Evolutionary conservation across 2,329 filamentous ascomycete genomes (phyloP).

Genomic region (Fusarium verrucosum): DNA sequence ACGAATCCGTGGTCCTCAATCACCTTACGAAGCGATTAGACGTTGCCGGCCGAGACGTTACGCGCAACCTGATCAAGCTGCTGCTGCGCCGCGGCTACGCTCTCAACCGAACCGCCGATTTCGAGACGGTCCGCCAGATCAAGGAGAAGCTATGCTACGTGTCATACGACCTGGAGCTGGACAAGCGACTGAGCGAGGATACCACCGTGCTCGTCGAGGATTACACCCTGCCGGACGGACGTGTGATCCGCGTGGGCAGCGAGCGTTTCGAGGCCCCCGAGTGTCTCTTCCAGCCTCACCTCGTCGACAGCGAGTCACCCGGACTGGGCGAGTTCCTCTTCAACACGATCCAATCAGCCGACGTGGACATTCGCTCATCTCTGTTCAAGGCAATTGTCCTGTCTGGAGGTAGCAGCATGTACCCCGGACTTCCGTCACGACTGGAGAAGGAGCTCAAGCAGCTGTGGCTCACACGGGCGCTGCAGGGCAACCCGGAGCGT

Average conservation of each 20-base stretch:
- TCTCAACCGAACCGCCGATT: constrained; percentile 97
- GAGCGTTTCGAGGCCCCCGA: constrained; percentile 98
- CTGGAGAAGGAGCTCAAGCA: constrained; percentile 99
- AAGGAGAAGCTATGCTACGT: constrained; percentile 99
- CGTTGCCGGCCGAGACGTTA: constrained; percentile 95
- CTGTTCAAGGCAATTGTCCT: constrained; percentile 98
- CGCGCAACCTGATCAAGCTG: constrained; percentile 96
- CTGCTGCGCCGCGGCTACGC: constrained; percentile 94
- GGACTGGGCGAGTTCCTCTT: constrained; percentile 97
- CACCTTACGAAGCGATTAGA: constrained; percentile 94
- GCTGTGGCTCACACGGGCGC: constrained; percentile 91
- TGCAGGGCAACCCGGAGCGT: constrained; percentile 91
- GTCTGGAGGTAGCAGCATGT: constrained; percentile 98
- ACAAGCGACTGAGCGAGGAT: constrained; percentile 95
- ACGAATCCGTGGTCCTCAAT: constrained; percentile 97
- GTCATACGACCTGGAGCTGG: constrained; percentile 95
- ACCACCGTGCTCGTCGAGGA: constrained; percentile 97
- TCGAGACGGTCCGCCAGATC: constrained; percentile 98
- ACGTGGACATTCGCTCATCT: constrained; percentile 92
- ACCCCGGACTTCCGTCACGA: constrained; percentile 91
- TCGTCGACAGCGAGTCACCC: constrained; percentile 96
- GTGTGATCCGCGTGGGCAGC: constrained; percentile 94
- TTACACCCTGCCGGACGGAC: constrained; percentile 95
- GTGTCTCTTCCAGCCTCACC: constrained; percentile 97
- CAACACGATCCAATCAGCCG: constrained; percentile 96